Base-by-base conservation (phyloP, 2,329 filamentous ascomycete species). In the Fusarium virguliforme region DNA sequence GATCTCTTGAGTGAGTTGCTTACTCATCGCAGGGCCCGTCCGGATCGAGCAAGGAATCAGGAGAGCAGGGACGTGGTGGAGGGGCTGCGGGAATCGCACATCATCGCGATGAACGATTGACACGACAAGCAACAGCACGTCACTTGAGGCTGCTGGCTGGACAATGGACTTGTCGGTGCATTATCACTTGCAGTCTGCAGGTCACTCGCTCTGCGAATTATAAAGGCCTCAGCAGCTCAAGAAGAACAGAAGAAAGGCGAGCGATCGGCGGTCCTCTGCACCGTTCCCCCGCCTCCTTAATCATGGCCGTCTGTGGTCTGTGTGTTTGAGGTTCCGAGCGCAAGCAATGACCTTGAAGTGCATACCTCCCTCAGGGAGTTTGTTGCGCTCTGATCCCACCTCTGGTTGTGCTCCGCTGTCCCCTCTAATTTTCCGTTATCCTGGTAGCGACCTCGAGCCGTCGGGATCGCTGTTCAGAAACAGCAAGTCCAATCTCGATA, bases 111-210 rank as follows among this genome's bases (percentile, higher is more conserved):
- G 40, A 38, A 30, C 53, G 50, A 35, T 41, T 53, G 51, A 54
- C 37, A 38, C 28, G 38, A n/a, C 34, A 57, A 70, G 51, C 43
- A 67, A 41, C n/a, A 22, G 38, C 22, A 32, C 35, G 48, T 67
- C 41, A 40, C 48, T 53, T 62, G 66, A 50, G 53, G 32, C 55
- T 15, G 30, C 46, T 66, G 26, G 41, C 62, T 59, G 34, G 62
- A 56, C 54, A 66, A 70, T 67, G 6, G 54, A 8, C 22, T 54
- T 64, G 54, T 55, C 56, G 43, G 22, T 43, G 51, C 55, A 57
- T 50, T 43, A 67, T 70, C 24, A 54, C 67, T 56, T 67, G 58
- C 55, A 68, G 64, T 24, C 50, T 71, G 67, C 54, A 60, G 58
- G 58, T 48, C 50, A 32, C 32, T 46, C 41, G 40, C n/a, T 54